Evolutionary conservation across 2,329 filamentous ascomycete species (phyloP), one percentile per base, ranked within the genome.

Genomic region (Phialocephala sp.): DNA sequence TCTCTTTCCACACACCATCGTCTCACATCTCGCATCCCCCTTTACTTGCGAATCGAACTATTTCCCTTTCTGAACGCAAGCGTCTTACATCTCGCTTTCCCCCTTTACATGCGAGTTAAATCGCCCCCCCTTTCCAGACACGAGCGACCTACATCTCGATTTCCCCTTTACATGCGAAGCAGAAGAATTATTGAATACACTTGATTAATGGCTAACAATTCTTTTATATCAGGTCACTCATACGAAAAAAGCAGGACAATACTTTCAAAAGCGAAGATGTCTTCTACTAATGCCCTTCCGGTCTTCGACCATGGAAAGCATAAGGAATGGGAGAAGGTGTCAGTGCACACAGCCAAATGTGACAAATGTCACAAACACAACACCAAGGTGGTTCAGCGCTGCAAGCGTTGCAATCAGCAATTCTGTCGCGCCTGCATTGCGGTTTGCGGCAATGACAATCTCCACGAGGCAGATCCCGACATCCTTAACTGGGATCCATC

Each of bases 321-420:
- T 36, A 52, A 41, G 12, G 47, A n/a, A 8, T 68, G 59, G 59
- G 58, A 37, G 1, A n/a, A 56, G 14, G 24, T 66, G 6, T 52
- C 61, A 2, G 32, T 64, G 24, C 63, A 68, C 41, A 66, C 66
- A 6, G 63, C 63, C 8, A 68, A 66, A 35, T 68, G 66, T 50
- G 66, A 68, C 35, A 39, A 15, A 2, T 68, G 66, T 32, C 22
- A 45, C 8, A 18, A 52, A 11, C 63, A 58, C 9, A 64, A 66
- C 47, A 57, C 24, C 14, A 60, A 22, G 14, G 61, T 66, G 9
- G 15, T 66, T 57, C 66, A 68, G 37, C 39, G 64, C n/a, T 68
- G 66, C 27, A 47, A 37, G 1, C 24, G 12, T 4, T 68, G 66
- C 62, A 68, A 59, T 55, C 32, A 52, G 14, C 66, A 68, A 27